Percentiles rank a stretch among this genome's conserved stretches.
phyloP scores from a whole-genome alignment of 108 stramenopile species.

The Cyclostephanos invisitatus region DNA sequence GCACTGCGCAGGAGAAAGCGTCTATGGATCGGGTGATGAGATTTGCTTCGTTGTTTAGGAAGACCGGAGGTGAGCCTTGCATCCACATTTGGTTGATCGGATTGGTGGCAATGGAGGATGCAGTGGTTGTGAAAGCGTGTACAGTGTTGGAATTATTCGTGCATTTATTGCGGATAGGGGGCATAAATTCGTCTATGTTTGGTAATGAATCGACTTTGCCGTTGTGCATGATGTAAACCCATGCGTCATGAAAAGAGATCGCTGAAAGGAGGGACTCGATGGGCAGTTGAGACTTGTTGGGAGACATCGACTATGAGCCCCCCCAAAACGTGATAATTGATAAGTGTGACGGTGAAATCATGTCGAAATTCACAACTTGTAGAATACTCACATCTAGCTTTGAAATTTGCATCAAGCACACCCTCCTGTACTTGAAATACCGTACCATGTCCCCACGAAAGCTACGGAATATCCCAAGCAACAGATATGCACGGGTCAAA shows the following conservation, averaged over 20 bases:
- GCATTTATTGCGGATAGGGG: slow-evolving; percentile 37
- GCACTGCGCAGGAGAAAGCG: slow-evolving; percentile 82
- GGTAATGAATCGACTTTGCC: slow-evolving; percentile 73
- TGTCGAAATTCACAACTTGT: background rate
- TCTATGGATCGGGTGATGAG: slow-evolving; percentile 73
- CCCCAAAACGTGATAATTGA: too few relatives aligned
- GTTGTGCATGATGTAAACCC: slow-evolving; percentile 89
- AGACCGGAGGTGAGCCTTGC: slow-evolving; percentile 85
- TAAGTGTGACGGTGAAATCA: too few relatives aligned
- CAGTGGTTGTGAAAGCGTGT: slow-evolving; percentile 21
- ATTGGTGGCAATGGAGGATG: slow-evolving; percentile 57
- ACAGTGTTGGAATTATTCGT: background rate
- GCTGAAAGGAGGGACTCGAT: slow-evolving; percentile 71
- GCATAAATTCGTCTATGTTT: slow-evolving; percentile 71
- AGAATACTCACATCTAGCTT: slow-evolving; percentile 56
- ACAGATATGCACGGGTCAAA: slow-evolving; percentile 81
- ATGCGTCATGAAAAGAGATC: slow-evolving; percentile 79
- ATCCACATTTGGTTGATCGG: slow-evolving; percentile 87
- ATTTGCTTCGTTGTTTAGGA: slow-evolving; percentile 85
- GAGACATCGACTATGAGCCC: too few relatives aligned
- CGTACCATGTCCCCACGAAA: slow-evolving; percentile 82
- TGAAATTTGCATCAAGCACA: slow-evolving; percentile 77
- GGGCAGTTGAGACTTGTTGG: slow-evolving; percentile 5
- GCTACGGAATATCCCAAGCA: slow-evolving; percentile 79
- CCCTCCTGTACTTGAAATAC: slow-evolving; percentile 89